A percentile compares a stretch with the other conserved stretches of the same genome.
phyloP scores from a whole-genome alignment of 208 protist genomes.

The Plasmodiophora brassicae region DNA sequence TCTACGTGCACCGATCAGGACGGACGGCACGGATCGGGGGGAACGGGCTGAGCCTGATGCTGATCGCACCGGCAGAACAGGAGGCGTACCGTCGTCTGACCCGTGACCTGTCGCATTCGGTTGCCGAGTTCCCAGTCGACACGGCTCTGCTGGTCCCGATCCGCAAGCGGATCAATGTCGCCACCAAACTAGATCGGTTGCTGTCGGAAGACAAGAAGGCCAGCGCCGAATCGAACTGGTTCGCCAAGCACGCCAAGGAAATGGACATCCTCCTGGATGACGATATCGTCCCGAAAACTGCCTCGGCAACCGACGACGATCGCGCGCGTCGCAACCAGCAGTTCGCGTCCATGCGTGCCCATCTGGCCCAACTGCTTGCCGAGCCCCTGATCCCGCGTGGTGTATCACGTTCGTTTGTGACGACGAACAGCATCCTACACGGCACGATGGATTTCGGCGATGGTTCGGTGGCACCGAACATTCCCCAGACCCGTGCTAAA shows the following conservation, averaged over 20 bases:
- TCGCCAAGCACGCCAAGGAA: neutral
- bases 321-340: neutral
- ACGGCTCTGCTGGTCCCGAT: neutral
- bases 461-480: no score
- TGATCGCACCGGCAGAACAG: neutral
- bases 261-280: conserved; percentile 12
- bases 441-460: neutral
- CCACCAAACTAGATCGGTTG: neutral
- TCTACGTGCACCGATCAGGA: neutral
- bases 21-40: neutral
- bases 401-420: neutral
- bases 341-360: neutral
- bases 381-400: neutral
- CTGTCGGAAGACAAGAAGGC: neutral
- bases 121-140: neutral
- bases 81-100: neutral
- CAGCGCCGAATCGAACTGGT: neutral
- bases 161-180: neutral
- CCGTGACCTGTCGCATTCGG: neutral
- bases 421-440: neutral
- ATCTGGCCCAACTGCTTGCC: neutral
- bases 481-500: no score
- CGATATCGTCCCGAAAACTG: neutral
- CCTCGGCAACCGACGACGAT: neutral
- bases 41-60: conserved; percentile 2